Evolutionary conservation across 805 yeast species (phyloP), one percentile per base, ranked within the genome.

Genomic region (Debaryomyces castellii): DNA sequence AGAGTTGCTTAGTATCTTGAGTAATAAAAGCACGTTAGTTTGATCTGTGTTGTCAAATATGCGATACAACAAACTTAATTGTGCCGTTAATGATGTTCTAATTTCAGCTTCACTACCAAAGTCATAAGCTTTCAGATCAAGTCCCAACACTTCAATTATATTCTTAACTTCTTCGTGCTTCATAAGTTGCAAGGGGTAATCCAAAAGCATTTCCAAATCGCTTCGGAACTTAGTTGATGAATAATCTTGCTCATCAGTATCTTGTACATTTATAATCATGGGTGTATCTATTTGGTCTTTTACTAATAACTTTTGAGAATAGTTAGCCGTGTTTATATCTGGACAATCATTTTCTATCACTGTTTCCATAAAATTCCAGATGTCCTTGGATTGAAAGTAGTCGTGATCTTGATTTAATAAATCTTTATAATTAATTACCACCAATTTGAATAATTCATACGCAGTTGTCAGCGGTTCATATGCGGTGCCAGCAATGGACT

Each of bases 351-450:
- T 63, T 30, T 64, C 69, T 10, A 63, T 49, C 0, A 57, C 58
- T 11, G 35, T 42, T 41, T 64, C 62, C 11, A 71, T 64, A 39
- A 71, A 71, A 11, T 41, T 50, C 77, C 77, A 72, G 2, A 71
- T 50, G 2, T 54, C 53, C 8, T 48, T 49, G 48, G 72, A 73
- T 18, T 61, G 53, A 44, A 61, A 66, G 34, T 57, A 55, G 45
- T 67, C 71, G 9, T 55, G 58, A 37, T 72, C 77, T 23, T 74
- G 53, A 0, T 57, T 39, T 33, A 54, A 50, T 14, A 69, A 53
- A 45, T 71, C 76, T 41, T 64, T 65, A 45, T 68, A 72, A 33
- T 58, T 67, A 11, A 49, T 32, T 12, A 71, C 51, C 9, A 70
- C 53, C 28, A 70, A 54, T 41, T 62, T 62, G 55, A 70, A 71